Conservation (phyloP, 768 basidiomycete species). For the Mycena kentingensis region DNA sequence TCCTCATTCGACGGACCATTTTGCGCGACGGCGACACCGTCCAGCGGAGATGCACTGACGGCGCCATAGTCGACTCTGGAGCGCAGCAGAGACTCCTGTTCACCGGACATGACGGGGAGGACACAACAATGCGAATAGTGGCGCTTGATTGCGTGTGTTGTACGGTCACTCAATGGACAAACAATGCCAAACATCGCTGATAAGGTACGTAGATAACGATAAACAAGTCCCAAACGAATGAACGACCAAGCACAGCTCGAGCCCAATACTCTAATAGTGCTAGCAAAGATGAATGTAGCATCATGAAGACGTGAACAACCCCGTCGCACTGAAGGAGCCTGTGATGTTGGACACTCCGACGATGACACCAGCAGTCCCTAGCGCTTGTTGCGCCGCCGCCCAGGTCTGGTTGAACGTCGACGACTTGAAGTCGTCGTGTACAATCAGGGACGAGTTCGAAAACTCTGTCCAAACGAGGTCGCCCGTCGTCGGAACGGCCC, state of each 20-base stretch:
- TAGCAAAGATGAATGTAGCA: no score
- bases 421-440: conserved; percentile 51
- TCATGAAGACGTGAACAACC: conserved; percentile 26
- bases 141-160: no score
- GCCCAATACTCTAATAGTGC: no score
- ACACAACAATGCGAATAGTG: no score
- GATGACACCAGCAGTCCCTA: conserved; percentile 32
- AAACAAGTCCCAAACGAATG: conserved; percentile 1
- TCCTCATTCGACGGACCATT: conserved; percentile 5
- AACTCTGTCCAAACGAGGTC: conserved; percentile 56
- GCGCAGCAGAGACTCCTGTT: conserved; percentile 1
- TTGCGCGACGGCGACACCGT: conserved; percentile 20
- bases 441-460: conserved; percentile 50
- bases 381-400: conserved; percentile 43
- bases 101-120: no score
- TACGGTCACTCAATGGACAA: no score
- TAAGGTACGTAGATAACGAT: no score
- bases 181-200: no score
- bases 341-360: conserved; percentile 50
- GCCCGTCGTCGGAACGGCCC: conserved; percentile 49
- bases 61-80: conserved; percentile 5
- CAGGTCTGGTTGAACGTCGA: conserved; percentile 50
- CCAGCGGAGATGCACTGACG: conserved; percentile 10
- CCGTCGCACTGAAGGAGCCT: conserved; percentile 35
- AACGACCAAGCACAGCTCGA: not conserved